phyloP scores from a whole-genome alignment of 2,329 filamentous ascomycete genomes.

The Penicillium nordicum region DNA sequence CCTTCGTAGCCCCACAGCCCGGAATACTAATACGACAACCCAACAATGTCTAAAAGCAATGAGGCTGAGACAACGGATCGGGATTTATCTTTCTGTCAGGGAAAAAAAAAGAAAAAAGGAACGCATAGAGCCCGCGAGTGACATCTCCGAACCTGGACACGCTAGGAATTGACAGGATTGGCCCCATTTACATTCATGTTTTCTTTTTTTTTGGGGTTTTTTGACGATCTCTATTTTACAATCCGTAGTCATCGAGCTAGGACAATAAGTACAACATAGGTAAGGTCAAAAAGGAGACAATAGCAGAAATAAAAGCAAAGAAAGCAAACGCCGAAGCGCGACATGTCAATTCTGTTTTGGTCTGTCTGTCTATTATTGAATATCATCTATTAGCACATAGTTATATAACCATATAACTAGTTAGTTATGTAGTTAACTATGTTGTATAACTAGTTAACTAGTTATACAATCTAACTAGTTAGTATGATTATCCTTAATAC shows the following conservation, averaged over 20 bases:
- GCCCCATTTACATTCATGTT: not conserved
- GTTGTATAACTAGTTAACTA: too few species aligned
- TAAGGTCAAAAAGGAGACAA: not conserved
- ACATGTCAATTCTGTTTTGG: not conserved
- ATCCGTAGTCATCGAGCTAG: not conserved
- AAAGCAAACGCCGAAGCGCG: not conserved
- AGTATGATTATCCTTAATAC: not conserved
- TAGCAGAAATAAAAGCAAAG: not conserved
- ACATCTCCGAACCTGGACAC: not conserved
- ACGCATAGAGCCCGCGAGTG: not conserved
- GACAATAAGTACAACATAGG: too few species aligned
- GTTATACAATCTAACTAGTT: too few species aligned
- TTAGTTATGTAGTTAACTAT: too few species aligned
- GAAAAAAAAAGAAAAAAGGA: too few species aligned
- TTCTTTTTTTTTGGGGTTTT: not conserved
- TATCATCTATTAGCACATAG: not conserved
- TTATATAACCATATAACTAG: too few species aligned
- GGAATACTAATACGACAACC: not conserved
- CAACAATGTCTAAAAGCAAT: not conserved
- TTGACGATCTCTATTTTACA: not conserved
- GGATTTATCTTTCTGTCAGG: not conserved
- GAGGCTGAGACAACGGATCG: not conserved
- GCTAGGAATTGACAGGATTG: not conserved
- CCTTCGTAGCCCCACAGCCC: not conserved
- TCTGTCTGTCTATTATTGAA: not conserved